A percentile compares a stretch with the other conserved stretches of the same genome.
These are phyloP conservation scores for Leishmania mexicana DNA, from an alignment of 208 protist genomes.

Conservation along the genomic window DNA sequence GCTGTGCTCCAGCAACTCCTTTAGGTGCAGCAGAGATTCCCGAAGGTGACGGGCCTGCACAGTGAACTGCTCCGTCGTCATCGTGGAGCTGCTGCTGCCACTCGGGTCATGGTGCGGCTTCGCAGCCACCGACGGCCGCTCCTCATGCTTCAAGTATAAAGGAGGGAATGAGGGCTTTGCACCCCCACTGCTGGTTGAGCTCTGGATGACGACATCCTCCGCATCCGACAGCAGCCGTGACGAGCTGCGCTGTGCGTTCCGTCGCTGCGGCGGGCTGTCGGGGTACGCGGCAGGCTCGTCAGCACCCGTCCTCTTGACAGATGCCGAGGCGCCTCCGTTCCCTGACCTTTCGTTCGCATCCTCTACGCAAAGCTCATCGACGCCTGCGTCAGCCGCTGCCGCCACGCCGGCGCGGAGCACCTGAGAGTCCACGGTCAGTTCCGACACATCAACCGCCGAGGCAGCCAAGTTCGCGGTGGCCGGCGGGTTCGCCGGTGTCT, in stretches of 20 bases:
- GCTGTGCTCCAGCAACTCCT: constrained; percentile 43
- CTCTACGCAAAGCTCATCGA: neutral
- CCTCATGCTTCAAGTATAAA: neutral
- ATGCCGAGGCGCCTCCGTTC: neutral
- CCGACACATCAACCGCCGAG: constrained; percentile 67
- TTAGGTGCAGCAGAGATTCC: constrained; percentile 49
- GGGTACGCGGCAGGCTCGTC: constrained; percentile 10
- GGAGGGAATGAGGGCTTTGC: neutral
- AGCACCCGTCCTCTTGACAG: neutral
- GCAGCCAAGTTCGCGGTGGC: neutral
- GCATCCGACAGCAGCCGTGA: neutral
- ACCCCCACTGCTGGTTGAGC: constrained; percentile 3
- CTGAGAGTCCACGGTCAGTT: constrained; percentile 41
- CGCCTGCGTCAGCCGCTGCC: constrained; percentile 1
- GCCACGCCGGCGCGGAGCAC: constrained; percentile 11
- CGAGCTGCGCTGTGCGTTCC: neutral
- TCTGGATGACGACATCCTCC: constrained; percentile 24
- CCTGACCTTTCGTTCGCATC: neutral
- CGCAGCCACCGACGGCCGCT: neutral
- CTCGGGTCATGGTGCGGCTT: neutral
- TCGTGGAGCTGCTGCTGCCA: neutral
- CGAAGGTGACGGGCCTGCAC: constrained; percentile 44
- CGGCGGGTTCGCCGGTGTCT: neutral
- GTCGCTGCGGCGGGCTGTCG: constrained; percentile 27
- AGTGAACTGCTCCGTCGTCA: constrained; percentile 16